phyloP scores from a whole-genome alignment of 2,329 filamentous ascomycete genomes.

The Phyllosticta paracitricarpa region DNA sequence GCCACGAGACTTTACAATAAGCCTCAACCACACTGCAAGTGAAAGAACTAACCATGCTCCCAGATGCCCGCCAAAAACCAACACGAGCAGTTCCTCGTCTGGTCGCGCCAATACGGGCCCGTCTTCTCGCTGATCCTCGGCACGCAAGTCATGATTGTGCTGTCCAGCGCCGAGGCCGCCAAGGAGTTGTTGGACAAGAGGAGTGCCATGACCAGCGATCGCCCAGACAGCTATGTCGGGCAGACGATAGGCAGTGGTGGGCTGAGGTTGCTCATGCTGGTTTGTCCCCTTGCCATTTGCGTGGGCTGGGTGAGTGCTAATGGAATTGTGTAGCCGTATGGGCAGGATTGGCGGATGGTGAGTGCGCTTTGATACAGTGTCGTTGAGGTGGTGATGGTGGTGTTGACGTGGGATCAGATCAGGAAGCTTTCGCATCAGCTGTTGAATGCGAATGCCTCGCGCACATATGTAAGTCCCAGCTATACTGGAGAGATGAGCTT shows the following conservation, averaged over 20 bases:
- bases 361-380: neutral
- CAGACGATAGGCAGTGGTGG: slow-evolving; percentile 15
- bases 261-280: slow-evolving; percentile 15
- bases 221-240: slow-evolving; percentile 34
- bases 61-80: slow-evolving; percentile 33
- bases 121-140: slow-evolving; percentile 44
- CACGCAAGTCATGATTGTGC: slow-evolving; percentile 37
- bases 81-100: slow-evolving; percentile 42
- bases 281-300: slow-evolving; percentile 7
- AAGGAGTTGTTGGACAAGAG: slow-evolving; percentile 45
- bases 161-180: slow-evolving; percentile 36
- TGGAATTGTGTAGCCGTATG: slow-evolving; percentile 13
- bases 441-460: slow-evolving; percentile 14
- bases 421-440: slow-evolving; percentile 13
- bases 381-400: neutral
- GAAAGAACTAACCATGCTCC: neutral
- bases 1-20: neutral
- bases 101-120: slow-evolving; percentile 44
- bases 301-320: neutral
- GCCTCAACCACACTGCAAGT: neutral
- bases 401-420: slow-evolving; percentile 3
- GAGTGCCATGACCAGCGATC: slow-evolving; percentile 40
- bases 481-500: neutral
- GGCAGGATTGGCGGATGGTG: slow-evolving; percentile 13
- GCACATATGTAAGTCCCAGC: slow-evolving; percentile 12